Base-by-base conservation (phyloP, 345 rosid genomes). In the Streptanthus diversifolius region DNA sequence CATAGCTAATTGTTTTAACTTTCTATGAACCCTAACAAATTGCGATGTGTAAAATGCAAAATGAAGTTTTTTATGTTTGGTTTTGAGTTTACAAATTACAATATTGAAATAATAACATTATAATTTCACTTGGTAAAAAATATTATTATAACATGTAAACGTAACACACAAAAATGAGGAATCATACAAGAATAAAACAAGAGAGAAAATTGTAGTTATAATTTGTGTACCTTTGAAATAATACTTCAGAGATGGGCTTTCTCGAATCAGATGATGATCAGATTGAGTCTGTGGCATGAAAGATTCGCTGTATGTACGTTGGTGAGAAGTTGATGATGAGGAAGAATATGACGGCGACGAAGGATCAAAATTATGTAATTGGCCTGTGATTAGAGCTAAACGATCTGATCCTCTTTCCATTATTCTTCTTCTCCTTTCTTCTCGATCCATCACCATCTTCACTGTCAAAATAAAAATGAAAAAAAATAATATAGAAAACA, bases 331-430 rank as follows among this genome's bases (percentile, higher is more conserved):
- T 9, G 74, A 61, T 36, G 74, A 72, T 43, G 71, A 72, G 12
- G 80, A 54, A 45, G 77, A 51, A 13, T 56, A 32, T 5, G 68
- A 78, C 4, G 74, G 68, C 1, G 81, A 66, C 22, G 80, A 77
- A 66, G 78, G 70, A 52, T 72, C 74, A 62, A 68, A 10, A 40
- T 22, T 73, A 37, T 73, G 82, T 53, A 71, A n/a, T 63, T 79
- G 82, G 4, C 88, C 83, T 25, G 85, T 83, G 71, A 87, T 87
- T 56, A 87, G 41, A 5, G 85, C 89, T 69, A 87, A 22, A 41
- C 86, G 83, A 73, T 87, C 91, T 12, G 80, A 75, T 44, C 91
- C 84, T 57, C 85, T 55, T 64, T 85, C 87, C 74, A 80, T 37
- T 36, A 87, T 87, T 74, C 25, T 82, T 57, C 80, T 75, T 53